These are phyloP conservation scores for Geotrichum bryndzae DNA, from an alignment of 1,139 yeast species.

Conservation along the genomic window DNA sequence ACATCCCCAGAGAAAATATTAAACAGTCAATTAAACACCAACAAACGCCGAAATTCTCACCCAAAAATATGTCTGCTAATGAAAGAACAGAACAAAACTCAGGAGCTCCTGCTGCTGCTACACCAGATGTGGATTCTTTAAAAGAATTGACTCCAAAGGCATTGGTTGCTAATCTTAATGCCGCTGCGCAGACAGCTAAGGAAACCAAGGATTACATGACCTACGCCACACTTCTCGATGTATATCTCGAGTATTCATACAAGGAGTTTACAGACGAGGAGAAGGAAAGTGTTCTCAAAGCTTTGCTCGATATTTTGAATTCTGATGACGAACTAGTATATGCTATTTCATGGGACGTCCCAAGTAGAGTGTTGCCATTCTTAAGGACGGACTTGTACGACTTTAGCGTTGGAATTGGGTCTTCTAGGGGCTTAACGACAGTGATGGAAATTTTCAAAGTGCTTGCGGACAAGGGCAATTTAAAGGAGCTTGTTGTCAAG, in stretches of 20 bases:
- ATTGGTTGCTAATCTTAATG: not conserved
- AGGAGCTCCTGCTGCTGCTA: no score
- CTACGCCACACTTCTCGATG: constrained; percentile 64
- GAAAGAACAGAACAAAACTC: no score
- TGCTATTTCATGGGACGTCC: constrained; percentile 87
- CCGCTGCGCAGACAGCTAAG: not conserved
- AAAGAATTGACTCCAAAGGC: not conserved
- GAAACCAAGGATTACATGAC: constrained; percentile 55
- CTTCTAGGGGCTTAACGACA: constrained; percentile 1
- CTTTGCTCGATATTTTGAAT: constrained; percentile 41
- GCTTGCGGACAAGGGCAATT: constrained; percentile 61
- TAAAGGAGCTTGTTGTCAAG: constrained; percentile 70
- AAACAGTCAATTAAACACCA: no score
- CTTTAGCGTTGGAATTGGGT: constrained; percentile 26
- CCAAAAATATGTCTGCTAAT: no score
- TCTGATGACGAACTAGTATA: constrained; percentile 43
- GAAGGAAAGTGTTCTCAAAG: constrained; percentile 40
- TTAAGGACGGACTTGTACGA: constrained; percentile 24
- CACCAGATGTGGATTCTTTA: no score
- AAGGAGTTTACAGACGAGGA: constrained; percentile 40
- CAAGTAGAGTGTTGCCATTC: constrained; percentile 48
- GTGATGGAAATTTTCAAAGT: constrained; percentile 51
- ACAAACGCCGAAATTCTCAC: no score
- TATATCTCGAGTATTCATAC: constrained; percentile 39
- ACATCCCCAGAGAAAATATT: no score